Evolutionary conservation across 495 filamentous ascomycete species (phyloP), one percentile per base, ranked within the genome.

Genomic region (Echria macrotheca): DNA sequence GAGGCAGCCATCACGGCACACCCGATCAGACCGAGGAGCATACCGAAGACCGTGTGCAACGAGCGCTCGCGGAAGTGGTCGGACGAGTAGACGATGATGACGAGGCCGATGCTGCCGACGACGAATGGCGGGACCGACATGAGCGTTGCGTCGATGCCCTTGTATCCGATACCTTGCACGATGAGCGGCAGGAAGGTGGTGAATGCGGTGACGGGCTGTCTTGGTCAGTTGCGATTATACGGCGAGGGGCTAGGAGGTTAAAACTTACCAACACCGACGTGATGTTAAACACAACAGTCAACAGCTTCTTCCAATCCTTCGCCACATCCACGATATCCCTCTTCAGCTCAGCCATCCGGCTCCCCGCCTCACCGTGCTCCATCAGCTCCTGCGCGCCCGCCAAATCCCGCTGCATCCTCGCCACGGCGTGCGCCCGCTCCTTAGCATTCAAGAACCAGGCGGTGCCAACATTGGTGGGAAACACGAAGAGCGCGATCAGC

Each of bases 401-500:
- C 71, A 65, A 57, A 48, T 81, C 65, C 19, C 72, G 61, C 24
- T 56, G 48, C 26, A 73, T 66, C 25, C 71, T 64, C 43, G 53
- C 49, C 46, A 56, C 43, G 38, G 56, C 58, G 48, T 58, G 50
- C 25, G 44, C 59, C 25, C 58, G 37, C 44, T 66, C 69, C 23
- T 9, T 40, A 33, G 38, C 43, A 22, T 28, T 49, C 18, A 70
- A 48, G 43, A 70, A 69, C 47, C 45, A 53, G 5, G 62, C 57
- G 24, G 31, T 55, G 14, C 48, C 43, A 3, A 57, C 50, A 23
- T 57, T 47, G 11, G 39, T 37, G 0, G 87, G 84, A n/a, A 93
- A 69, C 33, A 81, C 51, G 55, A 89, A 87, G 70, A 80, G 89
- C 60, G 82, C 69, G 8, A 73, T 52, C 9, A 75, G 52, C 2